Base-by-base conservation (phyloP, 2,329 filamentous ascomycete species). In the Fusarium praegraminearum region DNA sequence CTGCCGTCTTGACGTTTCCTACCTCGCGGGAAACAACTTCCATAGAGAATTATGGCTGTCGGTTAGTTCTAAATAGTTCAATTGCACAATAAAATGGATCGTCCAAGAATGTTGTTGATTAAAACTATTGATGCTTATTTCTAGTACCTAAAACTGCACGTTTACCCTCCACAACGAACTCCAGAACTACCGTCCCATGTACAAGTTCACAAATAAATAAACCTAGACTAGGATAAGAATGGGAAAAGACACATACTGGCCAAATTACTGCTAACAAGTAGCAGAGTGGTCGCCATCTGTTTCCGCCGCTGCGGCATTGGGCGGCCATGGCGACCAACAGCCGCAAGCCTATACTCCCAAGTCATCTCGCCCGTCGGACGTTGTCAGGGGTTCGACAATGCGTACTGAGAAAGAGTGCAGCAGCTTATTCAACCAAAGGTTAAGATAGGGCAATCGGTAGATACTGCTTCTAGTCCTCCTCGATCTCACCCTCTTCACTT, bases 401-500 rank as follows among this genome's bases (percentile, higher is more conserved):
- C 74, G 62, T 75, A 76, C 70, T 75, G 62, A 65, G 58, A 65
- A 69, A 66, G 61, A 55, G 58, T 46, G 65, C 45, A 65, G 49
- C 56, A 55, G 60, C 50, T 49, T 61, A 46, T 33, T 45, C 46
- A 52, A 54, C 47, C 52, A 57, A 46, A 45, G 41, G 32, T 41
- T 65, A 56, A 52, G 56, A 67, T 54, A 52, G 56, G 53, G 47
- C 24, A 52, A 43, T 20, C 33, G 54, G 44, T 50, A 52, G 24
- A 59, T 35, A 44, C 45, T 54, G 28, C 57, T 44, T 35, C 76
- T 82, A 89, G 73, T 89, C 87, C 84, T 98, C 94, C 80, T 97
- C 96, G 74, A 99, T 98, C 83, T 99, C 96, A 54, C 96, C 96
- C 81, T 99, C 96, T 82, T 99, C 96, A 76, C 94, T 98, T 55